Percentiles rank a stretch among this genome's conserved stretches.
These are phyloP conservation scores for Aspergillus hortae DNA, from an alignment of 2,329 filamentous ascomycete genomes.

Conservation along the genomic window DNA sequence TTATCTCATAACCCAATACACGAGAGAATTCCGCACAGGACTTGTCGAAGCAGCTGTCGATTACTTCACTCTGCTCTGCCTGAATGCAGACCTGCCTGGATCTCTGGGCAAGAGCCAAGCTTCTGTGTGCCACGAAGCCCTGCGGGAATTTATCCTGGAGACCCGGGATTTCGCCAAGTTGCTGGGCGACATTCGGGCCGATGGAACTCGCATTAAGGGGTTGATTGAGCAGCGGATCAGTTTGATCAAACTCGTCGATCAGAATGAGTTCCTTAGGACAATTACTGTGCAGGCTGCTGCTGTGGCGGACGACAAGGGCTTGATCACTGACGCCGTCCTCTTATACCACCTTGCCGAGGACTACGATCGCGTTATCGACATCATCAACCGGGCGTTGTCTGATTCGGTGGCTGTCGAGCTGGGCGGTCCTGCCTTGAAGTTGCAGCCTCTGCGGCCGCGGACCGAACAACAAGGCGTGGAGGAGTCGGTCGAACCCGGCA, in stretches of 20 bases:
- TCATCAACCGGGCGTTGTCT: constrained; percentile 85
- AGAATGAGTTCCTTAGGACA: constrained; percentile 82
- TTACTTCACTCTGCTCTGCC: constrained; percentile 85
- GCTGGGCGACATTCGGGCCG: constrained; percentile 82
- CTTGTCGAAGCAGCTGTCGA: constrained; percentile 87
- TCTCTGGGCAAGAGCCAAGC: constrained; percentile 73
- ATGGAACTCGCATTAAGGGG: constrained; percentile 80
- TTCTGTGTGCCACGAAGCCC: constrained; percentile 81
- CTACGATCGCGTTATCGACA: constrained; percentile 87
- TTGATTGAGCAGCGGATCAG: constrained; percentile 80
- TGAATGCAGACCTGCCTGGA: constrained; percentile 78
- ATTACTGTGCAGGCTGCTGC: constrained; percentile 90
- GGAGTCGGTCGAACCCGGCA: constrained; percentile 33
- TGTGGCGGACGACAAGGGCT: constrained; percentile 89
- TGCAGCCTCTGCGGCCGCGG: constrained; percentile 77
- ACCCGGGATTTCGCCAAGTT: constrained; percentile 92
- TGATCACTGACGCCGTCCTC: constrained; percentile 88
- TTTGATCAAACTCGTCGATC: constrained; percentile 74
- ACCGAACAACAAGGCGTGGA: constrained; percentile 34
- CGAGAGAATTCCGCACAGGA: constrained; percentile 87
- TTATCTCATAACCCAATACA: constrained; percentile 91
- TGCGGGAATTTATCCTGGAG: constrained; percentile 93
- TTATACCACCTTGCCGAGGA: constrained; percentile 93
- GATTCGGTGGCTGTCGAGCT: constrained; percentile 85
- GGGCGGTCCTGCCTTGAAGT: constrained; percentile 72